Evolutionary conservation across 2,329 filamentous ascomycete species (phyloP).

Genomic region (Amesomyces nigricolor): DNA sequence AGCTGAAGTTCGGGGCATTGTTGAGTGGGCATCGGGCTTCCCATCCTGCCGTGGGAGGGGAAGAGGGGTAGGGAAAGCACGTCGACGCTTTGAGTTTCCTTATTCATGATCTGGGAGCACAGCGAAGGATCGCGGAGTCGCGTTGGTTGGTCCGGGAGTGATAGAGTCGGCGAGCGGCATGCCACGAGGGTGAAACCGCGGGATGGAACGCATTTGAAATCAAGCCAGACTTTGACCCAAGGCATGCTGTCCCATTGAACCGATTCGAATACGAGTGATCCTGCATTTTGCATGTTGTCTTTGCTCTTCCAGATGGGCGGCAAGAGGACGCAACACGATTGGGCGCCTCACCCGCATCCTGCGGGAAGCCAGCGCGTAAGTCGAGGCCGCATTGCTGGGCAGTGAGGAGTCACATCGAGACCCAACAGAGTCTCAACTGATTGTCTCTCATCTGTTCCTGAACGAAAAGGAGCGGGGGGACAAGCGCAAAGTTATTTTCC

Average conservation of each 20-base stretch:
- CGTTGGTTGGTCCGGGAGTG: neutral
- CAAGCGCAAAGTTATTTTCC: neutral
- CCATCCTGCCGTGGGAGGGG: neutral
- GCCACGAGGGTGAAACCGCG: neutral
- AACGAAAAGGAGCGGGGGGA: too few species aligned
- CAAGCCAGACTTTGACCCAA: too few species aligned
- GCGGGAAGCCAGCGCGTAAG: slow-evolving; percentile 13
- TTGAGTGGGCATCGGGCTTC: neutral
- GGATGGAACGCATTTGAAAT: neutral
- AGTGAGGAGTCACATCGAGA: neutral
- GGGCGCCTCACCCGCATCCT: slow-evolving; percentile 10
- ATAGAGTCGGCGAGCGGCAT: slow-evolving; percentile 8
- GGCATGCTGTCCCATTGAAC: too few species aligned
- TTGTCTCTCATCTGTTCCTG: neutral
- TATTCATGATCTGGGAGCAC: neutral
- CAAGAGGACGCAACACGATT: slow-evolving; percentile 4
- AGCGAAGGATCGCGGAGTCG: neutral
- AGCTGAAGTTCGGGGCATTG: neutral
- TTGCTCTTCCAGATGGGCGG: slow-evolving; percentile 8
- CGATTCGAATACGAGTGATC: neutral
- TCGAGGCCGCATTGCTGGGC: neutral
- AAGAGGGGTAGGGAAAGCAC: neutral
- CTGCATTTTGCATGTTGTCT: neutral
- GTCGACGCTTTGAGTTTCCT: neutral
- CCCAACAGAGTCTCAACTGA: neutral